Evolutionary conservation across 306 rosid genomes (phyloP).

Genomic region (Prinsepia uniflora): DNA sequence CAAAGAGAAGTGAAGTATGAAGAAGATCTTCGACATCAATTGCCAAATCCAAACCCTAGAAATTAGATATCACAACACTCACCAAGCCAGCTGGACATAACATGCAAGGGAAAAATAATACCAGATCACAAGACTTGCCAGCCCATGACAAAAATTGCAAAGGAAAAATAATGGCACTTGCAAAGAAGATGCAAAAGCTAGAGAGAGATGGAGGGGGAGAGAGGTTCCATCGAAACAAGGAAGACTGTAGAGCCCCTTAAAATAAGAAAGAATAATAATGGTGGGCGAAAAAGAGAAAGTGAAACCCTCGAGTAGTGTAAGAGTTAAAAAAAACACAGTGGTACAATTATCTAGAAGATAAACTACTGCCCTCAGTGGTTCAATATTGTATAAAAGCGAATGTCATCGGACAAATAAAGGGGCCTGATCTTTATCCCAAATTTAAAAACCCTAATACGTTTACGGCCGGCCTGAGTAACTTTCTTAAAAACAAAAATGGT

Average conservation of each 20-base stretch:
- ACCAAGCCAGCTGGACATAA: not conserved
- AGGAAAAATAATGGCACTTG: not conserved
- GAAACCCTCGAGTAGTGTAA: not conserved
- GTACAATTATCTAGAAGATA: no score
- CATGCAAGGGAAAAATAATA: not conserved
- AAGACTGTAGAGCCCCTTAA: not conserved
- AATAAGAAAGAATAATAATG: no score
- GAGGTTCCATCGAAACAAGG: not conserved
- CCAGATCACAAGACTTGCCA: not conserved
- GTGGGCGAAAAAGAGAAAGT: not conserved
- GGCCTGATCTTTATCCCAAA: no score
- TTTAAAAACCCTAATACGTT: no score
- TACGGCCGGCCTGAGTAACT: no score
- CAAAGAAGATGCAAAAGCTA: not conserved
- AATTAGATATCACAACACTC: not conserved
- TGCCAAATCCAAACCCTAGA: slow-evolving; percentile 13
- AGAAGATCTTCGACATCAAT: not conserved
- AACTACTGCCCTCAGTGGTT: no score
- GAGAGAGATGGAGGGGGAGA: not conserved
- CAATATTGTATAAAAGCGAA: no score
- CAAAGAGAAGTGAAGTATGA: not conserved
- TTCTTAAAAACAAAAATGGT: no score
- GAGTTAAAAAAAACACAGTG: no score
- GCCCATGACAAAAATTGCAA: not conserved
- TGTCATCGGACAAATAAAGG: no score